phyloP scores from a whole-genome alignment of 148 eudicot genomes.

The Agrostemma githago region DNA sequence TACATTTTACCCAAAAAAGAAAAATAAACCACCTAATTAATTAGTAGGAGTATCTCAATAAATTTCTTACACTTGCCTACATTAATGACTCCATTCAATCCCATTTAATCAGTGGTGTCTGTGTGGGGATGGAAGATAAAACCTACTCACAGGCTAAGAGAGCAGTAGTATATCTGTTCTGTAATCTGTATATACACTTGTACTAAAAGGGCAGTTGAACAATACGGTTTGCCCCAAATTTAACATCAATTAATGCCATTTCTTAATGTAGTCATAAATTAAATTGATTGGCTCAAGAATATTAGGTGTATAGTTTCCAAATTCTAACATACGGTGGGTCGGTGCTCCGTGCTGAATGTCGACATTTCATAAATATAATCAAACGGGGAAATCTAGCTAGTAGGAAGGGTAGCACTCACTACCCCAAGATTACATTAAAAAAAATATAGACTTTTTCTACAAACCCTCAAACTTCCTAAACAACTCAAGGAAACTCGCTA shows the following conservation, averaged over 20 bases:
- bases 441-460: too few relatives aligned
- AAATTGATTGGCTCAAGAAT: not conserved
- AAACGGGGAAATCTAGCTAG: too few relatives aligned
- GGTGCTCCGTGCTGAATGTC: too few relatives aligned
- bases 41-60: not conserved
- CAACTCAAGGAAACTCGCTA: too few relatives aligned
- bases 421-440: too few relatives aligned
- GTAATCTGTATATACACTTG: not conserved
- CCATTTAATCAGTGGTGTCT: conserved; percentile 4
- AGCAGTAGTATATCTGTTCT: not conserved
- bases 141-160: conserved; percentile 1
- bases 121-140: conserved; percentile 20
- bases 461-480: too few relatives aligned
- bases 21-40: not conserved
- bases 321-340: too few relatives aligned
- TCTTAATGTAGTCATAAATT: not conserved
- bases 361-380: too few relatives aligned
- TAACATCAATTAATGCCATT: not conserved
- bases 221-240: conserved; percentile 17
- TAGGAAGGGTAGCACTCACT: too few relatives aligned
- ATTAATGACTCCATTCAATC: conserved; percentile 4
- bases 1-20: conserved; percentile 14
- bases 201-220: conserved; percentile 21
- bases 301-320: too few relatives aligned
- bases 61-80: conserved; percentile 20